Base-by-base conservation (phyloP, 1,139 yeast species). In the Suhomyces atakaporum region DNA sequence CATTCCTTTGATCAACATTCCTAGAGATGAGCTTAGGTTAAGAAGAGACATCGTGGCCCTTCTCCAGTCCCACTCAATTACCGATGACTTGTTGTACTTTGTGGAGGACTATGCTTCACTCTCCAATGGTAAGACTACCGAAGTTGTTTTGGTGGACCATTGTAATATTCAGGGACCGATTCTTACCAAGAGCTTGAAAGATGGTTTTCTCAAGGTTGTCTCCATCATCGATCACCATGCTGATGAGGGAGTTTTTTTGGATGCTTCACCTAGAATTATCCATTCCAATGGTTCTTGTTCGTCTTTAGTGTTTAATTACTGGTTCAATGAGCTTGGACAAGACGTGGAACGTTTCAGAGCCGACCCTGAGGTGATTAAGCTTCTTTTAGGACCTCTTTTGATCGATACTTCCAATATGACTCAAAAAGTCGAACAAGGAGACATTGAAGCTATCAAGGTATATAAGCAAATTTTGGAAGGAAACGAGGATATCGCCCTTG, bases 161-260 rank as follows among this genome's bases (percentile, higher is more conserved):
- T 89, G 94, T 53, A 69, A 72, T 28, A 66, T 83, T 10, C 85
- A 84, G 39, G 84, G 85, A 0, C 65, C 66, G 16, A 50, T 57
- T 3, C 53, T 43, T 47, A 68, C 33, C 38, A 49, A 39, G 24
- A 54, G 37, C 40, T 61, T 45, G 22, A 43, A 60, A 11, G 45
- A 51, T 5, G 49, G 50, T 1, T 46, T 51, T 26, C 48, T 68
- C 15, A 47, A 58, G 2, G 81, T 88, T 0, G 62, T 61, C 1
- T 82, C 81, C 0, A 77, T 92, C 9, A 75, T 92, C 22, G 98
- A 90, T 53, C 98, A 90, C 54, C 98, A 90, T 56, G 84, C 71
- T 5, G 95, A 88, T 51, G 89, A 84, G 51, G 66, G 67, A 0
- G 62, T 63, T 11, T 79, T 72, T 47, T 26, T 48, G 11, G 62